Percentiles rank a stretch among this genome's conserved stretches.
Conservation (phyloP, 495 filamentous ascomycete species). For the Aspergillus asperescens region DNA sequence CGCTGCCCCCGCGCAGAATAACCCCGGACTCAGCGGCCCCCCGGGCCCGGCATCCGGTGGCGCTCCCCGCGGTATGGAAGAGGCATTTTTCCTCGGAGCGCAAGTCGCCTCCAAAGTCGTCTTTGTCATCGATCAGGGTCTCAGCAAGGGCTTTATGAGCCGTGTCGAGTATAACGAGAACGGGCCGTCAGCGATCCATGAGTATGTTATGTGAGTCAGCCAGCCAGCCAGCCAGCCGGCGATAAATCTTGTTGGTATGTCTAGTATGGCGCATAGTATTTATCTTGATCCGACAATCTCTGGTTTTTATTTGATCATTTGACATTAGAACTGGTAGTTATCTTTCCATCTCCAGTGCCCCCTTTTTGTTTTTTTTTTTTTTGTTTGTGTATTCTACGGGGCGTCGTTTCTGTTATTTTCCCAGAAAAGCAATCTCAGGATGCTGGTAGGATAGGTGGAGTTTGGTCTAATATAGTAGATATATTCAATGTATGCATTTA, state of each 20-base stretch:
- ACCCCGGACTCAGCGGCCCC: conserved; percentile 13
- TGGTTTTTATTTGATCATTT: not conserved
- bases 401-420: conserved; percentile 8
- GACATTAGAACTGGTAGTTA: not conserved
- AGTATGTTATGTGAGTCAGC: conserved; percentile 33
- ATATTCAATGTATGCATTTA: conserved; percentile 7
- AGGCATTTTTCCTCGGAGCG: conserved; percentile 74
- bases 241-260: too few relatives aligned
- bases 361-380: conserved; percentile 13
- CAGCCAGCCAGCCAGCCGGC: not conserved
- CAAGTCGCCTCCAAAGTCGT: conserved; percentile 72
- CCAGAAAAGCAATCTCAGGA: conserved; percentile 22
- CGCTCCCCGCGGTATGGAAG: conserved; percentile 50
- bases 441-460: conserved; percentile 26
- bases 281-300: too few relatives aligned
- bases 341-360: conserved; percentile 2
- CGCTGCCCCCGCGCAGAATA: conserved; percentile 35
- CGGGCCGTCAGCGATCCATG: conserved; percentile 65
- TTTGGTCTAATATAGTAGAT: conserved; percentile 18
- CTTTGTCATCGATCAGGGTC: conserved; percentile 66
- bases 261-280: too few relatives aligned
- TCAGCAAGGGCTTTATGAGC: conserved; percentile 66
- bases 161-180: conserved; percentile 73
- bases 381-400: conserved; percentile 24
- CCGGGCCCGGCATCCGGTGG: conserved; percentile 21